Evolutionary conservation across 1,139 yeast genomes (phyloP).

Genomic region (Spencermartinsiella ligniputridi): DNA sequence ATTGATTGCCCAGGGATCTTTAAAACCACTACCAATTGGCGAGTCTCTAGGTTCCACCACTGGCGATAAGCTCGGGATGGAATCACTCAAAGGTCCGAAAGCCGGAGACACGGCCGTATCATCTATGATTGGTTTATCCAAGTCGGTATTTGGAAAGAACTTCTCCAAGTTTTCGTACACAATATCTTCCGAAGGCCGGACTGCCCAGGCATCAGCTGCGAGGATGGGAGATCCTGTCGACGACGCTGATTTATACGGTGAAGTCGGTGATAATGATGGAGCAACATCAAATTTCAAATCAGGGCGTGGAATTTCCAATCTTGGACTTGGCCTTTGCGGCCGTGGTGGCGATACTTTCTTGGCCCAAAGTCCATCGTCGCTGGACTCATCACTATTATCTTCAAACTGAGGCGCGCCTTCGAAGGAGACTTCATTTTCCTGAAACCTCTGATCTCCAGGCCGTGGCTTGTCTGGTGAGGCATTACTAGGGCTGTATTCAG

Average conservation of each 20-base stretch:
- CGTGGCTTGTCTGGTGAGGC: conserved; percentile 10
- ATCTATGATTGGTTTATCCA: conserved; percentile 87
- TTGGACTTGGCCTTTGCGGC: conserved; percentile 7
- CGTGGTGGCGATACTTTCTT: conserved; percentile 37
- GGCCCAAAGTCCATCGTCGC: conserved; percentile 60
- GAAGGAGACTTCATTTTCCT: conserved; percentile 66
- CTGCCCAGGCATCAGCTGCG: conserved; percentile 40
- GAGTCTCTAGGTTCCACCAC: conserved; percentile 25
- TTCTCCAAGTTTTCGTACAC: conserved; percentile 86
- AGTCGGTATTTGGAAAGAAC: conserved; percentile 88
- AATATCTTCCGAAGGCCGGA: conserved; percentile 93
- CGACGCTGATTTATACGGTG: conserved; percentile 17
- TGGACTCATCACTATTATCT: conserved; percentile 38
- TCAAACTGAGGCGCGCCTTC: conserved; percentile 61
- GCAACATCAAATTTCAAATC: conserved; percentile 21
- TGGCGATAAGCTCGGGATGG: conserved; percentile 20
- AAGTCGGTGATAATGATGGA: conserved; percentile 13
- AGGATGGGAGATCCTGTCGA: conserved; percentile 29
- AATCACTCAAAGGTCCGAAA: conserved; percentile 26
- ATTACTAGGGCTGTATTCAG: conserved; percentile 9
- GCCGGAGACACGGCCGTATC: conserved; percentile 54
- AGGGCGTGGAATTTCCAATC: conserved; percentile 10
- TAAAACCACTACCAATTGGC: conserved; percentile 2
- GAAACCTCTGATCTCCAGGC: conserved; percentile 46
- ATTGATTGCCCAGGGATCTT: conserved; percentile 2